Evolutionary conservation across 768 basidiomycete species (phyloP).

Genomic region (Pleurotus tuber-regium): DNA sequence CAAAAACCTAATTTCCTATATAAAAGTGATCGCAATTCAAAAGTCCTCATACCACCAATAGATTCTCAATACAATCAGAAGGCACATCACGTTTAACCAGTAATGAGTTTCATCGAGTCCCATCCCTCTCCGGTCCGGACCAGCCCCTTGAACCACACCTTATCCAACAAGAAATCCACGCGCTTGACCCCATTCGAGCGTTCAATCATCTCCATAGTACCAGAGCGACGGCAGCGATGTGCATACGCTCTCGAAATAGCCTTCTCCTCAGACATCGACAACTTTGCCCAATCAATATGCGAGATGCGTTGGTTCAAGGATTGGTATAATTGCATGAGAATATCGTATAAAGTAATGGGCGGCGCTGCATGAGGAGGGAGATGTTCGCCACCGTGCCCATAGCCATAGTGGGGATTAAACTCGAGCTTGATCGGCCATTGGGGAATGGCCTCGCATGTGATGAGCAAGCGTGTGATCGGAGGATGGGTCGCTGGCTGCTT

Average conservation of each 20-base stretch:
- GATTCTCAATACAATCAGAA: too few relatives aligned
- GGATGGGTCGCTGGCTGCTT: slow-evolving; percentile 56
- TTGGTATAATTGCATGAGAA: slow-evolving; percentile 49
- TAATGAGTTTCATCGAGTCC: slow-evolving; percentile 33
- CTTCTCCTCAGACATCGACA: slow-evolving; percentile 28
- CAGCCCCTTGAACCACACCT: slow-evolving; percentile 47
- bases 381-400: slow-evolving; percentile 15
- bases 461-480: slow-evolving; percentile 48
- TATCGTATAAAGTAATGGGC: slow-evolving; percentile 57
- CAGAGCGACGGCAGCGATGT: slow-evolving; percentile 31
- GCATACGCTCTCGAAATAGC: slow-evolving; percentile 35
- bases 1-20: too few relatives aligned
- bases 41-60: too few relatives aligned
- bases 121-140: slow-evolving; percentile 35
- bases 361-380: slow-evolving; percentile 20
- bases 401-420: slow-evolving; percentile 24
- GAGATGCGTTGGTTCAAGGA: slow-evolving; percentile 43
- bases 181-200: slow-evolving; percentile 53
- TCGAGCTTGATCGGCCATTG: slow-evolving; percentile 62
- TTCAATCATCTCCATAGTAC: slow-evolving; percentile 31
- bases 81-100: slow-evolving; percentile 13
- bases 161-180: slow-evolving; percentile 55
- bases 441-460: slow-evolving; percentile 53
- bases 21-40: too few relatives aligned
- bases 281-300: slow-evolving; percentile 35